Evolutionary conservation across 176 grass and related monocot genomes (phyloP), one percentile per base, ranked within the genome.

Genomic region (Juncus inflexus): DNA sequence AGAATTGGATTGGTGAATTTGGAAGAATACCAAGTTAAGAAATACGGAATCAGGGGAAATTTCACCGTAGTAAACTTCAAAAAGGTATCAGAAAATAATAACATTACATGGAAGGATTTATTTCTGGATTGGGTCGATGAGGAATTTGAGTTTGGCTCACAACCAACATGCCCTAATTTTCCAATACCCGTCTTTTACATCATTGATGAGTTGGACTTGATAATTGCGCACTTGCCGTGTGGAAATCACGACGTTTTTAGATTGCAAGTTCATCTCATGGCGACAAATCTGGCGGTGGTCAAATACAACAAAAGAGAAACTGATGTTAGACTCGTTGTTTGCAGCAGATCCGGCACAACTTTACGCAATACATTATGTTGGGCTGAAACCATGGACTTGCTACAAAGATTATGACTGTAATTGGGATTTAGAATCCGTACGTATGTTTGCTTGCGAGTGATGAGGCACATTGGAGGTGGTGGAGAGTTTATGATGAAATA

Each of bases 121-220:
- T 95, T 83, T 79, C 90, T 85, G 55, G 84, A 88, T 76, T 95
- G 90, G 90, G 88, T 95, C 85, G 84, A 88, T 81, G 90, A 95
- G 78, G 90, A 95, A 66, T 47, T 47, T 9, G 90, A 95, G 79
- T 84, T 85, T 43, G 43, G 43, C 9, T 9, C 78, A 72, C 75
- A 74, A 2, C 75, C 86, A 4, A 68, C 82, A 3, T 90, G 90
- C 72, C 90, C 90, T 52, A 81, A 95, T 76, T 67, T 95, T 37
- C 85, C 90, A 4, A 85, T 89, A 85, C 90, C 90, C 50, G 82
- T 84, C 60, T 65, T 81, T 10, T 8, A 73, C 43, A 15, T 0
- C 2, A 71, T 77, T 75, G 56, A 15, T 2, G 76, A 70, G 19
- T 56, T 95, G 49, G 90, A 95, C 55, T 75, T 75, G 54, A 84